Evolutionary conservation across 2,329 filamentous ascomycete species (phyloP), one percentile per base, ranked within the genome.

Genomic region (Helotiales sp.): DNA sequence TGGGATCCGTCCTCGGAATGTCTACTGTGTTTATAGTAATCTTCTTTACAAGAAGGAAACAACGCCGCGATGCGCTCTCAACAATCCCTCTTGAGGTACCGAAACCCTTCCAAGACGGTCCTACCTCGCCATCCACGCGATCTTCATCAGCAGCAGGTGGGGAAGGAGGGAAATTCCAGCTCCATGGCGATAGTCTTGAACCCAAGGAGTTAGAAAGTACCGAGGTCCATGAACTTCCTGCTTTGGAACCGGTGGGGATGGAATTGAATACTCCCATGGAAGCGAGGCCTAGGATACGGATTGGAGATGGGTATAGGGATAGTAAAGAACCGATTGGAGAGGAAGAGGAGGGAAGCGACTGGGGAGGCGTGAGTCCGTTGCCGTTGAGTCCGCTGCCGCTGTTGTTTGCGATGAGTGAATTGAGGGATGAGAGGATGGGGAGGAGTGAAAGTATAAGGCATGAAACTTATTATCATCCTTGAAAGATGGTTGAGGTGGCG

Each of bases 381-480:
- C 66, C 65, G 3, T 31, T 68, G 34, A 62, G 59, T 22, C 66
- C 66, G 1, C 25, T 68, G 5, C 59, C 60, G 10, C 50, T 55
- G 30, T 25, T 67, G 22, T 68, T 68, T 52, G 65, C 65, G 5
- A 61, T 54, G 38, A 58, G 53, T 7, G 66, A 67, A 19, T 55
- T 65, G 33, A 58, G 65, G 30, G 65, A 68, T 55, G 53, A 62
- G 42, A 65, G 59, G 38, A 55, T 40, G 30, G 62, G 65, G 7
- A 50, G 27, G n/a, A 40, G 54, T 17, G 49, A 60, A 15, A 42
- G 54, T 2, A 53, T 57, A 24, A 63, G 50, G 25, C 66, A 69
- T 59, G 57, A 69, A 6, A 69, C 67, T 2, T 69, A 62, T 53
- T 68, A 69, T 55, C 53, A 69, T 56, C 58, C 62, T 55, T 69